Evolutionary conservation across 2,329 filamentous ascomycete genomes (phyloP).

Genomic region (Penicillium sp.): DNA sequence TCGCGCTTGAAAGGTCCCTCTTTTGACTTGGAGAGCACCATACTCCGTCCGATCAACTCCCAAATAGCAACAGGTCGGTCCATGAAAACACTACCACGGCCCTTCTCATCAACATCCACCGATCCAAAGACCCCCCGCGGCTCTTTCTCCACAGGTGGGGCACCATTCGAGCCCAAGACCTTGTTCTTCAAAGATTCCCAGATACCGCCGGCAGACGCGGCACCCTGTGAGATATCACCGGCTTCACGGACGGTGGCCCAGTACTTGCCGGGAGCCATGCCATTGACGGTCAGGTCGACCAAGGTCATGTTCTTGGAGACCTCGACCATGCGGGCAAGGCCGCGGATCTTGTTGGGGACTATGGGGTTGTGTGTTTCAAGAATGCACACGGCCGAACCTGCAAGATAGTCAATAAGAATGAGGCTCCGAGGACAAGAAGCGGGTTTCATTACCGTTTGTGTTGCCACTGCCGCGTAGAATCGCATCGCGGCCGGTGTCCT

Average conservation of each 20-base stretch:
- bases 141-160: conserved; percentile 27
- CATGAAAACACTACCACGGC: conserved; percentile 75
- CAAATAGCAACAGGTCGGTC: conserved; percentile 83
- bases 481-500: conserved; percentile 86
- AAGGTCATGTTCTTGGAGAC: conserved; percentile 75
- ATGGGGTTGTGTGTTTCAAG: conserved; percentile 74
- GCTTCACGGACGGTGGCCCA: conserved; percentile 79
- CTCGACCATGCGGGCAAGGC: conserved; percentile 90
- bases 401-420: neutral
- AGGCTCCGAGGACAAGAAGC: conserved; percentile 12
- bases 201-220: conserved; percentile 75
- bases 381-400: conserved; percentile 72
- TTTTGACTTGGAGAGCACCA: conserved; percentile 74
- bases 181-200: conserved; percentile 62
- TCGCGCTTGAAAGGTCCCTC: conserved; percentile 64
- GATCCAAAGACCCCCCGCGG: conserved; percentile 68
- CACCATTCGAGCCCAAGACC: conserved; percentile 32
- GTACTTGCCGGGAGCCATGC: conserved; percentile 77
- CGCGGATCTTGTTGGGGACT: conserved; percentile 69
- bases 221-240: conserved; percentile 82
- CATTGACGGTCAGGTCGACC: conserved; percentile 82
- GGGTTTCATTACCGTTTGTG: conserved; percentile 63
- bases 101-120: conserved; percentile 71
- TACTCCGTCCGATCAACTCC: conserved; percentile 92
- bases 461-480: conserved; percentile 86